Evolutionary conservation across 768 basidiomycete genomes (phyloP).

Genomic region (Lentinula boryana): DNA sequence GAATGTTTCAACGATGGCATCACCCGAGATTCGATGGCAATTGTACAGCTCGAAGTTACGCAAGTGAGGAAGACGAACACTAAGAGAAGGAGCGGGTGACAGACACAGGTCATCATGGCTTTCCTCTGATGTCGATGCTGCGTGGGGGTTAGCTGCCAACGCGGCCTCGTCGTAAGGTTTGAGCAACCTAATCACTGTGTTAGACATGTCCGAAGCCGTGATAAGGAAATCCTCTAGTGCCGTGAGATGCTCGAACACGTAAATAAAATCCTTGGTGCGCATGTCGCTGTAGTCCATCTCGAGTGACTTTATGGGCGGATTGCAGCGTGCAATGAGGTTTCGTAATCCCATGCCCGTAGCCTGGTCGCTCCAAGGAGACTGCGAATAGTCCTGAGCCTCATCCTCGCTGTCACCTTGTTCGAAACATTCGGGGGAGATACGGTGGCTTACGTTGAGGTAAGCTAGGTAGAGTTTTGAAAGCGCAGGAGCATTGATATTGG

Average conservation of each 20-base stretch:
- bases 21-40: slow-evolving; percentile 60
- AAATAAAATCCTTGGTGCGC: slow-evolving; percentile 76
- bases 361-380: slow-evolving; percentile 70
- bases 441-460: slow-evolving; percentile 61
- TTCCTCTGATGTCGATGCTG: slow-evolving; percentile 8
- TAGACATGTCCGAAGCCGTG: slow-evolving; percentile 77
- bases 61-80: slow-evolving; percentile 50
- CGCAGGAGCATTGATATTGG: slow-evolving; percentile 54
- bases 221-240: slow-evolving; percentile 62
- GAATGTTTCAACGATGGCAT: slow-evolving; percentile 49
- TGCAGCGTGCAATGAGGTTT: slow-evolving; percentile 50
- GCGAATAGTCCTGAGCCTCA: slow-evolving; percentile 67
- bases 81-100: neutral
- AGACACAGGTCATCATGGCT: slow-evolving; percentile 13
- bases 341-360: slow-evolving; percentile 80
- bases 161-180: slow-evolving; percentile 28
- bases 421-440: slow-evolving; percentile 23
- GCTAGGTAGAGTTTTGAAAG: slow-evolving; percentile 58
- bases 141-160: slow-evolving; percentile 5
- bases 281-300: slow-evolving; percentile 82
- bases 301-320: slow-evolving; percentile 58
- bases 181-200: slow-evolving; percentile 60
- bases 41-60: slow-evolving; percentile 46
- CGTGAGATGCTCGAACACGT: slow-evolving; percentile 53
- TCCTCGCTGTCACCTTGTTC: slow-evolving; percentile 73